Conservation (phyloP, 495 filamentous ascomycete genomes). For the Venustampulla echinocandica region DNA sequence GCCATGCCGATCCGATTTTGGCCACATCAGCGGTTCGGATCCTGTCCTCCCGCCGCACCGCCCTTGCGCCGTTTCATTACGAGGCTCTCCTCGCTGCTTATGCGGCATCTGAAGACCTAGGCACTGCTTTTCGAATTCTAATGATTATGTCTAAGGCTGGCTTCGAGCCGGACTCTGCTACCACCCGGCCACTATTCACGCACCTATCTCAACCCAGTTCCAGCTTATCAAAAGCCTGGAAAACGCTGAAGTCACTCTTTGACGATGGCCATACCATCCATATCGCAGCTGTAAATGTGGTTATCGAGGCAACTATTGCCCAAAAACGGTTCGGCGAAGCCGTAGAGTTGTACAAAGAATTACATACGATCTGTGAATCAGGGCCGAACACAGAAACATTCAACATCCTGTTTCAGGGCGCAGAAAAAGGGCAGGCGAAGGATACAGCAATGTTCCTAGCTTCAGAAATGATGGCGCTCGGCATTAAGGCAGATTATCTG, state of each 20-base stretch:
- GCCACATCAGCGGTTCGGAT: conserved; percentile 54
- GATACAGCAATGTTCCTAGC: conserved; percentile 59
- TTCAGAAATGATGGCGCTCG: conserved; percentile 61
- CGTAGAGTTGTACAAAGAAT: conserved; percentile 59
- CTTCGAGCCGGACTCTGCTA: conserved; percentile 39
- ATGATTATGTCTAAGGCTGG: conserved; percentile 59
- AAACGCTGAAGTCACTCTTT: conserved; percentile 44
- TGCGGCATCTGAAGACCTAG: conserved; percentile 42
- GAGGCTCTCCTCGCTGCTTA: conserved; percentile 66
- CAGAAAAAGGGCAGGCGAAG: conserved; percentile 26
- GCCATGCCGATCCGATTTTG: conserved; percentile 55
- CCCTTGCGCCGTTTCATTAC: conserved; percentile 59
- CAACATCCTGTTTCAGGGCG: conserved; percentile 55
- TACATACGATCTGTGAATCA: conserved; percentile 50
- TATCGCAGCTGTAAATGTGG: conserved; percentile 48
- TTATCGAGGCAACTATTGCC: conserved; percentile 46
- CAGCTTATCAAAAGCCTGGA: conserved; percentile 37
- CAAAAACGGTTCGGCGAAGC: conserved; percentile 42
- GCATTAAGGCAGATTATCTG: conserved; percentile 45
- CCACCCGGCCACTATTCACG: conserved; percentile 48
- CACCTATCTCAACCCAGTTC: conserved; percentile 25
- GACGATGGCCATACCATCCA: conserved; percentile 39
- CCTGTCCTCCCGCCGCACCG: conserved; percentile 42
- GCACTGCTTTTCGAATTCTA: conserved; percentile 50
- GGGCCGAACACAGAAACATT: conserved; percentile 55